Evolutionary conservation across 1,284 basidiomycete species (phyloP).

Genomic region (Golubevia sp.): DNA sequence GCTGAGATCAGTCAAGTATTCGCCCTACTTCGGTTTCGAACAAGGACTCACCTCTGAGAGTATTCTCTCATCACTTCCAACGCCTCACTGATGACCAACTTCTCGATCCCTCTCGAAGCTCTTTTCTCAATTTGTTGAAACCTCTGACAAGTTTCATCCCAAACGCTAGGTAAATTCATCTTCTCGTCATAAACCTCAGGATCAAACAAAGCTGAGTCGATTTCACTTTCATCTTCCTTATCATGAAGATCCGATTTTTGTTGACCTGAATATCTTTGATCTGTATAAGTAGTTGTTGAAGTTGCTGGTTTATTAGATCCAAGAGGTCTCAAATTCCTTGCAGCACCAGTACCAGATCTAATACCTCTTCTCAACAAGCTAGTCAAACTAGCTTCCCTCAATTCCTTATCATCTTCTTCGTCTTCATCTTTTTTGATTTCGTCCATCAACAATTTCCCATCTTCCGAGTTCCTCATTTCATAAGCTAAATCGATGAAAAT

Average conservation of each 20-base stretch:
- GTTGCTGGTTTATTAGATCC: constrained; percentile 2
- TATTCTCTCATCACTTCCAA: constrained; percentile 29
- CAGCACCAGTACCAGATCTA: constrained; percentile 25
- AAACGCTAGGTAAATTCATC: constrained; percentile 27
- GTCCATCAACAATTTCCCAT: constrained; percentile 11
- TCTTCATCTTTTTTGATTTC: constrained; percentile 20
- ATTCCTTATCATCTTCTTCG: constrained; percentile 21
- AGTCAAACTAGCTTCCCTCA: constrained; percentile 45
- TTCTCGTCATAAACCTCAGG: constrained; percentile 1
- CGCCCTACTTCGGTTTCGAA: background rate
- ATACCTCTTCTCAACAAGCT: constrained; percentile 33
- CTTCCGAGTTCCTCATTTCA: constrained; percentile 18
- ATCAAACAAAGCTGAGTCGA: background rate
- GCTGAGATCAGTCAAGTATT: constrained; percentile 11
- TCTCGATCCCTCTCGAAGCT: constrained; percentile 25
- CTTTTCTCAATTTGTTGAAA: constrained; percentile 28
- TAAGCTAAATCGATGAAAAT: constrained; percentile 41
- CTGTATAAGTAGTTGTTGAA: background rate
- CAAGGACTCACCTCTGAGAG: constrained; percentile 10
- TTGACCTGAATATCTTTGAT: background rate
- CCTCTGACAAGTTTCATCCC: constrained; percentile 32
- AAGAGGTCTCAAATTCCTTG: background rate
- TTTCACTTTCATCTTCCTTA: constrained; percentile 9
- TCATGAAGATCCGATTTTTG: constrained; percentile 8
- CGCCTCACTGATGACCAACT: constrained; percentile 37